Percentiles rank a stretch among this genome's conserved stretches.
phyloP scores from a whole-genome alignment of 805 yeast genomes.

The Dipodascus albidus region DNA sequence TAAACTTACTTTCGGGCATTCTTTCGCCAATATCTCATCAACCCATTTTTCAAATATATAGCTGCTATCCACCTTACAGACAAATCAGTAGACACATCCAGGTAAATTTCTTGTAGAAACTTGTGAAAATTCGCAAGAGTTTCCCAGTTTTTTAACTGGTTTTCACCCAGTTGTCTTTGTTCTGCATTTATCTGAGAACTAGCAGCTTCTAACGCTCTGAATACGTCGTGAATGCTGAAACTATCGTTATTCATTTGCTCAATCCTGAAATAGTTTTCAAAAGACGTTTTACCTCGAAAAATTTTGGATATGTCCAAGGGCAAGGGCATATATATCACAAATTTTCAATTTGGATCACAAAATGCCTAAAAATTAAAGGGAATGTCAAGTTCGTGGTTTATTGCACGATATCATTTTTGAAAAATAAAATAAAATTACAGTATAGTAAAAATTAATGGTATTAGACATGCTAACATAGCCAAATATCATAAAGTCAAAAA shows the following conservation, averaged over 20 bases:
- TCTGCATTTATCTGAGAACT: constrained; percentile 30
- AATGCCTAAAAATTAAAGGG: no score
- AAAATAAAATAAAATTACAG: background rate
- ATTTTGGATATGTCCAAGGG: background rate
- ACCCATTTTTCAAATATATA: constrained; percentile 79
- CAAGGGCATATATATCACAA: background rate
- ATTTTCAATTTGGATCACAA: no score
- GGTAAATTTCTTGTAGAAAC: constrained; percentile 46
- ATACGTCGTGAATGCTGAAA: background rate
- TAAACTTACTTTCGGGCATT: constrained; percentile 33
- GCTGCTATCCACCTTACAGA: constrained; percentile 79
- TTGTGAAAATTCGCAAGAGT: constrained; percentile 45
- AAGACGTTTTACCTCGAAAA: no score
- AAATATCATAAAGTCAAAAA: background rate
- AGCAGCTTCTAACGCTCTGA: constrained; percentile 35
- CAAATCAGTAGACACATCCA: constrained; percentile 44
- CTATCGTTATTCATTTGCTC: background rate
- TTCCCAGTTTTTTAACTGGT: constrained; percentile 62
- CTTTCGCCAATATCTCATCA: constrained; percentile 76
- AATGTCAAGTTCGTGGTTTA: no score
- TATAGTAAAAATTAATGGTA: background rate
- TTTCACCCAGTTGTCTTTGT: constrained; percentile 57
- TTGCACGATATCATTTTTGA: background rate
- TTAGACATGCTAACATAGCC: background rate
- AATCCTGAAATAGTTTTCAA: background rate